These are phyloP conservation scores for Tulasnella sp. DNA, from an alignment of 768 basidiomycete genomes.

Conservation along the genomic window DNA sequence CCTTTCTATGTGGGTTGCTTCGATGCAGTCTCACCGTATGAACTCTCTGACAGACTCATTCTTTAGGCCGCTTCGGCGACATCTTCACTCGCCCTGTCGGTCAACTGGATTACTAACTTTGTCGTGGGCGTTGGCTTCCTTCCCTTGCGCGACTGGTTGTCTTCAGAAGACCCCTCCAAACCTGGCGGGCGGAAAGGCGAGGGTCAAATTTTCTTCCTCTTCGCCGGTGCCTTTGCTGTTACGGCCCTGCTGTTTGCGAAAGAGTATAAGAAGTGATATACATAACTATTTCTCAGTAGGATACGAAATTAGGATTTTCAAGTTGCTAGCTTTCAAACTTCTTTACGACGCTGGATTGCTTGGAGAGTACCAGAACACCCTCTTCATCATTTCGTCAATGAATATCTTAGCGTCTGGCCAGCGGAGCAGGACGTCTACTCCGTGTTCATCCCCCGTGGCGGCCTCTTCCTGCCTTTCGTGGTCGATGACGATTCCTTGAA, in stretches of 20 bases:
- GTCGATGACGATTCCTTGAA: constrained; percentile 10
- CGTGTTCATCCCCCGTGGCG: constrained; percentile 4
- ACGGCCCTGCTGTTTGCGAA: background rate
- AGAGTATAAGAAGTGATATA: background rate
- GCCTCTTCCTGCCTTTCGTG: background rate
- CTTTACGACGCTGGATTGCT: background rate
- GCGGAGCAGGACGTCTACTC: background rate
- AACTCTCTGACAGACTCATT: too few species aligned
- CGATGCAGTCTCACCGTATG: background rate
- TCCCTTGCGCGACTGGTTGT: constrained; percentile 62
- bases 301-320: background rate
- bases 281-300: background rate
- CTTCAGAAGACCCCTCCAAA: background rate
- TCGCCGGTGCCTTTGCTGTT: background rate
- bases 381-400: constrained; percentile 7
- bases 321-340: background rate
- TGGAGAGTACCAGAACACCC: constrained; percentile 6
- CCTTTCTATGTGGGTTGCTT: constrained; percentile 51
- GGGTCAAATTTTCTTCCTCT: constrained; percentile 1
- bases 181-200: background rate
- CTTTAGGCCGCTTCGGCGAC: constrained; percentile 23
- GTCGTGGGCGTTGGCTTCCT: constrained; percentile 75
- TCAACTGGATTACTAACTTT: constrained; percentile 64
- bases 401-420: constrained; percentile 8
- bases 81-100: constrained; percentile 22